These are phyloP conservation scores for Botrytis fragariae DNA, from an alignment of 2,329 filamentous ascomycete genomes.

Conservation along the genomic window DNA sequence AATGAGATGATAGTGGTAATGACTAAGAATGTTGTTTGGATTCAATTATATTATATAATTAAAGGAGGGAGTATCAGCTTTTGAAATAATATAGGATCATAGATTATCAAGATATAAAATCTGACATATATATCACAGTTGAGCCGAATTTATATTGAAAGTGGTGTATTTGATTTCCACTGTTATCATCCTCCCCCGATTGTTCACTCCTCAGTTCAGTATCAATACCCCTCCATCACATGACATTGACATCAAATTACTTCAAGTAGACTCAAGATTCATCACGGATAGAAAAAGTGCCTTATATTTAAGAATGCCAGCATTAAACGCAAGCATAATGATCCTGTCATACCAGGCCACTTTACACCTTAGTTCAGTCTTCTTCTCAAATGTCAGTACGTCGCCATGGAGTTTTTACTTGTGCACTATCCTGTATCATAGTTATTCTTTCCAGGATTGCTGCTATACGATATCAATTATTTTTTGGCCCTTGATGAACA, in stretches of 20 bases:
- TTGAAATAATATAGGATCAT: no score
- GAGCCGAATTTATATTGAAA: no score
- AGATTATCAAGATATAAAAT: background rate
- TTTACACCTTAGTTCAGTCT: background rate
- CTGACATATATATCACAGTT: background rate
- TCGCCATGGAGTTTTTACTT: background rate
- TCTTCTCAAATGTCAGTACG: background rate
- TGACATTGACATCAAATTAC: background rate
- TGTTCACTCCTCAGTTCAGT: no score
- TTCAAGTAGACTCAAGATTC: background rate
- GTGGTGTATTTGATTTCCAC: no score
- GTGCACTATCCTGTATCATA: background rate
- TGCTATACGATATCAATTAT: fast-evolving
- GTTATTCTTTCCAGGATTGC: no score
- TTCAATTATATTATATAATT: no score
- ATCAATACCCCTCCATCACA: no score
- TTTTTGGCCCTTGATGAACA: background rate
- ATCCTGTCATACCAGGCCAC: background rate
- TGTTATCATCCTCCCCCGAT: no score
- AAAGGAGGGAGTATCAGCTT: no score
- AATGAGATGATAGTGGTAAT: no score
- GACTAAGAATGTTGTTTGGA: no score
- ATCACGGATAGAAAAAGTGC: background rate
- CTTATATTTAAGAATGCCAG: background rate
- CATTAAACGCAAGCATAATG: background rate